These are phyloP conservation scores for Alternaria triticina DNA, from an alignment of 2,329 filamentous ascomycete species.

Conservation along the genomic window DNA sequence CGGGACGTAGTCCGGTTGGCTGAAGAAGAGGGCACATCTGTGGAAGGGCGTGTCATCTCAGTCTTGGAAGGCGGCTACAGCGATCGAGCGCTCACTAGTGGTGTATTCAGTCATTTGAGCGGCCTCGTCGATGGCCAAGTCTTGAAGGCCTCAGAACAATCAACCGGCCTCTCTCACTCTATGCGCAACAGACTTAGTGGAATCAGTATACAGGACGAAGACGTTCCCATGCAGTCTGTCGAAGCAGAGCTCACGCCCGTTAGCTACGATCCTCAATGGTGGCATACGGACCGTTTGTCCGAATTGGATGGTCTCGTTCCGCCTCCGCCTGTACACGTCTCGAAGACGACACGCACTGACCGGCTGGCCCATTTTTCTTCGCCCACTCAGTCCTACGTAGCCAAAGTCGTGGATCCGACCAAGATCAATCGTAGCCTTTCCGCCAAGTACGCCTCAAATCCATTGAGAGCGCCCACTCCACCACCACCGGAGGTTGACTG, in stretches of 20 bases:
- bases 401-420: slow-evolving; percentile 74
- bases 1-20: slow-evolving; percentile 83
- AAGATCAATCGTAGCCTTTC: slow-evolving; percentile 71
- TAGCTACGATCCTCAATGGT: slow-evolving; percentile 54
- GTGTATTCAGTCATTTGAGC: slow-evolving; percentile 87
- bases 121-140: slow-evolving; percentile 71
- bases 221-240: slow-evolving; percentile 21
- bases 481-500: slow-evolving; percentile 84
- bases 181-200: slow-evolving; percentile 62
- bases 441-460: slow-evolving; percentile 47
- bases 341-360: slow-evolving; percentile 67
- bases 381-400: slow-evolving; percentile 85
- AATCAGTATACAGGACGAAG: slow-evolving; percentile 41
- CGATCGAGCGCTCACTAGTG: slow-evolving; percentile 85
- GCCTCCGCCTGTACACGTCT: slow-evolving; percentile 46
- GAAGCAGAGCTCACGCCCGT: slow-evolving; percentile 27
- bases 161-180: slow-evolving; percentile 61
- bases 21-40: slow-evolving; percentile 75
- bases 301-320: slow-evolving; percentile 44
- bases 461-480: slow-evolving; percentile 61
- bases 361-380: slow-evolving; percentile 78
- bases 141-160: slow-evolving; percentile 35
- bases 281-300: slow-evolving; percentile 45
- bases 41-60: slow-evolving; percentile 86
- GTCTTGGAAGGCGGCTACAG: slow-evolving; percentile 97